Evolutionary conservation across 2,329 filamentous ascomycete genomes (phyloP), one percentile per base, ranked within the genome.

Genomic region (Phoma herbarum): DNA sequence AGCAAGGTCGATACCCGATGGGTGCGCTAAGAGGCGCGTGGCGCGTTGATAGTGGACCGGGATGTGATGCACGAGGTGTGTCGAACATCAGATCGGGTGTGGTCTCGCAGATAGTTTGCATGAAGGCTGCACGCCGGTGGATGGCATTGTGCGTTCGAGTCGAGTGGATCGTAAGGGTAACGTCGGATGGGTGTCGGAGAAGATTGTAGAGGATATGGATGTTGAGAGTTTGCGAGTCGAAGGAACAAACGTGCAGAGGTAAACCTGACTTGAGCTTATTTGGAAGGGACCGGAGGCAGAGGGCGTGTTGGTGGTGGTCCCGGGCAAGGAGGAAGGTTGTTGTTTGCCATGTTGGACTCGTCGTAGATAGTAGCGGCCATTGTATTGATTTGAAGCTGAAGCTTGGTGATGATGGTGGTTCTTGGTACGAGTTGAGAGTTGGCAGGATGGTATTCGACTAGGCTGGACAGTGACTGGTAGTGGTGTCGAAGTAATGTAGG

Each of bases 241-340:
- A 63, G 54, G 51, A 53, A 67, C 61, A 61, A 64, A 60, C 53
- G 61, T 63, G 44, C 57, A 49, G 26, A 37, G 37, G 14, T 18
- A 43, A 42, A 52, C 29, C 33, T 35, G 44, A 22, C 25, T 18
- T n/a, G 20, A 20, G 47, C 65, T 68, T 79, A 79, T 73, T 80
- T 79, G 54, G 73, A 76, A 25, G 80, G 80, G 37, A 81, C 74
- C 31, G 79, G 79, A 65, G 80, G 80, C 45, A 82, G 73, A 67
- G 80, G 80, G 56, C 80, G 75, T 53, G 77, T 81, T 63, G 80
- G 80, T 69, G 80, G 79, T 62, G 80, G 80, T 54, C 80, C 79
- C 39, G 80, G 80, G 75, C 78, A 81, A 29, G 80, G 80, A 59
- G 79, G 79, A 43, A 81, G 78, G 70, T 78, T 80, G 57, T 79